These are phyloP conservation scores for Sanghuangporus sanghuang DNA, from an alignment of 1,284 basidiomycete genomes.

Conservation along the genomic window DNA sequence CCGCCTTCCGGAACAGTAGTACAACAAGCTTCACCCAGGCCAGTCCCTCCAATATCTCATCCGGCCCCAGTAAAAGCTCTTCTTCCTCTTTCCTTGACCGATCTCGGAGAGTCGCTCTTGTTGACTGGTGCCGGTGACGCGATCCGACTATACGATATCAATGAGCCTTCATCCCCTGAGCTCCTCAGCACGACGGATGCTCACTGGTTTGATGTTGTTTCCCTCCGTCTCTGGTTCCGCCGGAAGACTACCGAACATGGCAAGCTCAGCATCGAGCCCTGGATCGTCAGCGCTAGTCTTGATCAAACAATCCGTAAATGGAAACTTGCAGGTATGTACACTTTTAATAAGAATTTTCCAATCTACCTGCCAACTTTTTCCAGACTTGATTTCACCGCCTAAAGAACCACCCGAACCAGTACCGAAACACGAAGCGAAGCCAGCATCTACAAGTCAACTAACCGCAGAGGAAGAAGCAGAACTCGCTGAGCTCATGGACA, in stretches of 20 bases:
- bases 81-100: slow-evolving; percentile 59
- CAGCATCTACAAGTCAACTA: slow-evolving; percentile 31
- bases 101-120: slow-evolving; percentile 63
- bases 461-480: slow-evolving; percentile 78
- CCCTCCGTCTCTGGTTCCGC: slow-evolving; percentile 66
- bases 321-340: slow-evolving; percentile 62
- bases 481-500: slow-evolving; percentile 72
- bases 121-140: slow-evolving; percentile 80
- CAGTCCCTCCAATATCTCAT: slow-evolving; percentile 14
- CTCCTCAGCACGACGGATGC: slow-evolving; percentile 63
- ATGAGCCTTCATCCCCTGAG: slow-evolving; percentile 57
- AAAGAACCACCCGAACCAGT: slow-evolving; percentile 28
- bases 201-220: slow-evolving; percentile 84
- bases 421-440: slow-evolving; percentile 21
- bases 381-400: slow-evolving; percentile 47
- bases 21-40: not conserved
- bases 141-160: slow-evolving; percentile 70
- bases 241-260: slow-evolving; percentile 38
- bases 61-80: slow-evolving; percentile 28
- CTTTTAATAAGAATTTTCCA: not conserved
- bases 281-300: slow-evolving; percentile 77
- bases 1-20: slow-evolving; percentile 22
- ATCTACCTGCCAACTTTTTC: not conserved
- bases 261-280: slow-evolving; percentile 52
- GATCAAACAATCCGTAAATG: slow-evolving; percentile 85